A percentile compares a stretch with the other conserved stretches of the same genome.
Conservation (phyloP, 768 basidiomycete genomes). For the Cyathus striatus region DNA sequence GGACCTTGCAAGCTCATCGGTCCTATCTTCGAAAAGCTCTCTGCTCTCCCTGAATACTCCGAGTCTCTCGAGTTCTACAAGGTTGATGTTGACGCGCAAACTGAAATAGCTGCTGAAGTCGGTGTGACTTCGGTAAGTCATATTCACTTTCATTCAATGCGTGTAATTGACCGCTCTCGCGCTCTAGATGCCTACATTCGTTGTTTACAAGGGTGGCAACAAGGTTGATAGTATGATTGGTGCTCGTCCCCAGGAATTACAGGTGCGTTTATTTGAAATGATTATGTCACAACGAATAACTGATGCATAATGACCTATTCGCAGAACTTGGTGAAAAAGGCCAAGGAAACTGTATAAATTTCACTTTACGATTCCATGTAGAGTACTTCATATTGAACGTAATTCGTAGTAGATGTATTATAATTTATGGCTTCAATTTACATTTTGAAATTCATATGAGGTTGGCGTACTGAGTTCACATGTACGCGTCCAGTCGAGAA, state of each 20-base stretch:
- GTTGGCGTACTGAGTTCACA: too few species aligned
- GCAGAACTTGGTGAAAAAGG: too few species aligned
- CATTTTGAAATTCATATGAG: too few species aligned
- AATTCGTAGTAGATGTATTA: too few species aligned
- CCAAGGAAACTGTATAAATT: too few species aligned
- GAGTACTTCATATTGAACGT: too few species aligned
- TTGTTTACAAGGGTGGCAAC: slow-evolving; percentile 28
- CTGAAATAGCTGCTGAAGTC: slow-evolving; percentile 49
- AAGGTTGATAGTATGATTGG: slow-evolving; percentile 39
- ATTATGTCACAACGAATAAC: too few species aligned
- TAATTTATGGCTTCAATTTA: too few species aligned
- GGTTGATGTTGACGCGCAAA: slow-evolving; percentile 63
- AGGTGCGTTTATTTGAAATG: too few species aligned
- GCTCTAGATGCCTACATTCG: slow-evolving; percentile 39
- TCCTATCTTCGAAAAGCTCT: slow-evolving; percentile 59
- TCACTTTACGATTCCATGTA: too few species aligned
- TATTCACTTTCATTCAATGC: background rate
- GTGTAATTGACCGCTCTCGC: background rate
- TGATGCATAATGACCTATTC: too few species aligned
- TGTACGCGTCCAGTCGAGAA: too few species aligned
- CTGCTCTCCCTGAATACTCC: slow-evolving; percentile 21
- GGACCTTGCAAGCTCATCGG: slow-evolving; percentile 66
- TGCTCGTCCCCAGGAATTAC: slow-evolving; percentile 33
- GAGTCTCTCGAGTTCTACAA: slow-evolving; percentile 58
- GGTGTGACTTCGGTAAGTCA: slow-evolving; percentile 56